Evolutionary conservation across 1,139 yeast genomes (phyloP).

Genomic region (Meyerozyma sp.): DNA sequence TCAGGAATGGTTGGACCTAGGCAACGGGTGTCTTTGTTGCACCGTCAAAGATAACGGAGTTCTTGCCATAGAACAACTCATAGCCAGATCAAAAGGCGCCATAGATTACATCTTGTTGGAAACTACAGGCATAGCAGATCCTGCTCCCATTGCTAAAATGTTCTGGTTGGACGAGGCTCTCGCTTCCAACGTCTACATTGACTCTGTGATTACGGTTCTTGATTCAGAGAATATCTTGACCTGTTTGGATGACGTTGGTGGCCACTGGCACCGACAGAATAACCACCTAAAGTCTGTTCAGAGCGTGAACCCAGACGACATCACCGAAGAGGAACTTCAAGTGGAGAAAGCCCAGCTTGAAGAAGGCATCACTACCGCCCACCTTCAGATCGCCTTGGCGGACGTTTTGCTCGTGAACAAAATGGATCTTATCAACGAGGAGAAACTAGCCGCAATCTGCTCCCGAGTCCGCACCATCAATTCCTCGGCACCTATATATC

Average conservation of each 20-base stretch:
- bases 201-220: conserved; percentile 89
- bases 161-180: conserved; percentile 95
- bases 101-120: conserved; percentile 89
- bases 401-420: conserved; percentile 79
- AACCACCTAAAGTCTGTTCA: conserved; percentile 22
- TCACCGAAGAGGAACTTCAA: conserved; percentile 29
- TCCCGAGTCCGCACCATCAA: conserved; percentile 55
- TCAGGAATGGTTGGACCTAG: conserved; percentile 93
- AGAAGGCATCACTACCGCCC: conserved; percentile 74
- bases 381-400: conserved; percentile 84
- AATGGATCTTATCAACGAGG: conserved; percentile 43
- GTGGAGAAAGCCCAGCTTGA: conserved; percentile 22
- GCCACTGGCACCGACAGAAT: conserved; percentile 47
- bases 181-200: conserved; percentile 77
- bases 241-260: conserved; percentile 68
- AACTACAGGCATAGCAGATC: conserved; percentile 98
- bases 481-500: conserved; percentile 58
- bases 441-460: conserved; percentile 17
- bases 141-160: conserved; percentile 94
- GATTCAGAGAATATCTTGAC: conserved; percentile 67
- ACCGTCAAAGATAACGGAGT: conserved; percentile 95
- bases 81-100: conserved; percentile 62
- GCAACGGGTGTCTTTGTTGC: conserved; percentile 95
- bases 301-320: conserved; percentile 15
- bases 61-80: conserved; percentile 83